These are phyloP conservation scores for Euphorbia pulcherrima DNA, from an alignment of 345 rosid species.

Conservation along the genomic window DNA sequence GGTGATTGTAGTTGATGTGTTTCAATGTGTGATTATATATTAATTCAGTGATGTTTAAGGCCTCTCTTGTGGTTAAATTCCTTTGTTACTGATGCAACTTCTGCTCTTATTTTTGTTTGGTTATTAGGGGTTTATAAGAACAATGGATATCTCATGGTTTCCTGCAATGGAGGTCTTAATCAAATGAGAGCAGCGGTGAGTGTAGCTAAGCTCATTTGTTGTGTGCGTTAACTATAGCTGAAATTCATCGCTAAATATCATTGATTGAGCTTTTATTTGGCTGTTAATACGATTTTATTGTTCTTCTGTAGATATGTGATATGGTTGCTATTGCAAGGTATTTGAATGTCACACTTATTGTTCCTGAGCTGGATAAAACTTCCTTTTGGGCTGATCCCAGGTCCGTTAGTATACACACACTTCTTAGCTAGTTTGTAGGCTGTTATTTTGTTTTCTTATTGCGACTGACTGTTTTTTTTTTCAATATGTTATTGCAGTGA, in stretches of 20 bases:
- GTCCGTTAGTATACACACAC: constrained; percentile 28
- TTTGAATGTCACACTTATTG: constrained; percentile 82
- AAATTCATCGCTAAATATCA: not conserved
- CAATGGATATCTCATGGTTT: constrained; percentile 93
- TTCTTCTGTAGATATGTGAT: constrained; percentile 64
- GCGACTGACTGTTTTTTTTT: not conserved
- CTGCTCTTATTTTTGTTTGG: constrained; percentile 9
- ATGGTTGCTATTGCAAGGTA: constrained; percentile 85
- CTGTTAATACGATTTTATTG: not conserved
- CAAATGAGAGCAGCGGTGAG: constrained; percentile 91
- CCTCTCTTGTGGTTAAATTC: not conserved
- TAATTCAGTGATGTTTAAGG: not conserved
- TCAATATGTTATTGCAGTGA: constrained; percentile 44
- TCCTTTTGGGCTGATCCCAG: constrained; percentile 94
- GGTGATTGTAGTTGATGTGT: not conserved
- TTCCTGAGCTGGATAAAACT: constrained; percentile 79
- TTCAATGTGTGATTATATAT: not conserved
- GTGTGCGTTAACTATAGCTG: not conserved
- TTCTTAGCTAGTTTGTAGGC: not conserved
- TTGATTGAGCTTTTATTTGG: not conserved
- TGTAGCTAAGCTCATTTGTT: constrained; percentile 5
- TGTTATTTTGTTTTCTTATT: not conserved
- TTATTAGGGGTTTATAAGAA: constrained; percentile 79
- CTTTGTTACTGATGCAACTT: not conserved
- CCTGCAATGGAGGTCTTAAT: constrained; percentile 91